These are phyloP conservation scores for Aquilaria yunnanensis DNA, from an alignment of 345 rosid species.

Conservation along the genomic window DNA sequence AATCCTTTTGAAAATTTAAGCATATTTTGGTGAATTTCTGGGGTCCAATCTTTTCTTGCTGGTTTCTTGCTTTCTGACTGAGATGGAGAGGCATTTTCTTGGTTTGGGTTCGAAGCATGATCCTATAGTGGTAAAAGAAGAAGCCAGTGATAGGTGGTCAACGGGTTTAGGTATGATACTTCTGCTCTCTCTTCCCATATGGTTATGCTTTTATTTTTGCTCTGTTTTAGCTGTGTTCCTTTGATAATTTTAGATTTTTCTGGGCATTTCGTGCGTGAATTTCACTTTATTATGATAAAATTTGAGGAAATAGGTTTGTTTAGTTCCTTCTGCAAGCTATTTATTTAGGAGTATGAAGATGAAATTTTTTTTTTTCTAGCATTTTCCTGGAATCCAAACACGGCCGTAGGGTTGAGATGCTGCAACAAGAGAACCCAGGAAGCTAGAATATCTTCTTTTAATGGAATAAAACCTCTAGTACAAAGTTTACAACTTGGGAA, in stretches of 20 bases:
- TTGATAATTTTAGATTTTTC: neutral
- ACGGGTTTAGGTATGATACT: constrained; percentile 36
- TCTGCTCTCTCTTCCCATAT: too few species aligned
- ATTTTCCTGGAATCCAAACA: too few species aligned
- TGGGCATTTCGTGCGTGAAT: neutral
- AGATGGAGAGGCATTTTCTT: constrained; percentile 57
- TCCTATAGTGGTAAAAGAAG: constrained; percentile 40
- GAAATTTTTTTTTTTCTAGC: neutral
- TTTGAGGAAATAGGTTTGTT: neutral
- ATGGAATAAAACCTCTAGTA: too few species aligned
- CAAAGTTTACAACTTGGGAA: too few species aligned
- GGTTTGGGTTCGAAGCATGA: constrained; percentile 36
- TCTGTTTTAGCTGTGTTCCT: neutral
- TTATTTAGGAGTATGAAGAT: neutral
- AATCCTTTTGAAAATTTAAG: neutral
- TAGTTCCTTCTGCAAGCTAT: neutral
- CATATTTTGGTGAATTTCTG: constrained; percentile 2
- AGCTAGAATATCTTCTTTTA: too few species aligned
- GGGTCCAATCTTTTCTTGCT: neutral
- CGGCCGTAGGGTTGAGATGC: too few species aligned
- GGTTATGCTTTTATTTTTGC: neutral
- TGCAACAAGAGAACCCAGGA: too few species aligned
- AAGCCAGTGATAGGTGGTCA: constrained; percentile 25
- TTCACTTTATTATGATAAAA: neutral
- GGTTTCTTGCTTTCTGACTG: neutral